A percentile compares a stretch with the other conserved stretches of the same genome.
phyloP scores from a whole-genome alignment of 2,329 filamentous ascomycete genomes.

The Fonsecaea nubica region DNA sequence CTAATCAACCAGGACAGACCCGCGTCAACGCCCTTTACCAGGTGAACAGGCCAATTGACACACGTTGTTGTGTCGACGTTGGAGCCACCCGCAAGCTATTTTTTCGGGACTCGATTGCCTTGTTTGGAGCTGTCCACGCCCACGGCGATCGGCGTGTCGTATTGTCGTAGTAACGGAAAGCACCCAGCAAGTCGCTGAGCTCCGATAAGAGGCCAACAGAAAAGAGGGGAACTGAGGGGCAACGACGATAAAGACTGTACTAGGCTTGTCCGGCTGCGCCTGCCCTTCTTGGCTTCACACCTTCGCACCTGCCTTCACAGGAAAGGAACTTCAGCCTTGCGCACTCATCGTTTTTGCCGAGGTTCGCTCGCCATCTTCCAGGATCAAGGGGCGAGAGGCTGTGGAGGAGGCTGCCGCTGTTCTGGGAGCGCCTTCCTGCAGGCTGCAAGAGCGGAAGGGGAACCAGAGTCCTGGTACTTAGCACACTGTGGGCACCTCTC shows the following conservation, averaged over 20 bases:
- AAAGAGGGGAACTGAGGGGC: constrained; percentile 19
- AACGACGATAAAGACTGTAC: constrained; percentile 11
- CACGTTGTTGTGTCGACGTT: not conserved
- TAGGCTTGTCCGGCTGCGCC: constrained; percentile 4
- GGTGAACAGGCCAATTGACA: not conserved
- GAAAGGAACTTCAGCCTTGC: constrained; percentile 23
- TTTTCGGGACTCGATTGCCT: constrained; percentile 22
- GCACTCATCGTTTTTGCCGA: constrained; percentile 4
- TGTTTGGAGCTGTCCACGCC: constrained; percentile 23
- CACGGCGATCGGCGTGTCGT: constrained; percentile 23
- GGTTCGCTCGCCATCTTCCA: not conserved
- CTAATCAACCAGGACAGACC: not conserved
- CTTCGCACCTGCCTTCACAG: not conserved
- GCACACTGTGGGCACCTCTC: not conserved
- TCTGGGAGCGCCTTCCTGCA: constrained; percentile 6
- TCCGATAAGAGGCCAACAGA: constrained; percentile 15
- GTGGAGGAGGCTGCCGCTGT: constrained; percentile 5
- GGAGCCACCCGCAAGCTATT: constrained; percentile 5
- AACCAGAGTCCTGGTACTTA: not conserved
- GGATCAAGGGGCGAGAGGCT: constrained; percentile 8
- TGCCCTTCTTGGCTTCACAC: not conserved
- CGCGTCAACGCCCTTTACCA: not conserved
- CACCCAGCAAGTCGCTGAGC: constrained; percentile 20
- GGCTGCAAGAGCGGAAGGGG: constrained; percentile 8
- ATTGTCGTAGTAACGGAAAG: not conserved